Evolutionary conservation across 805 yeast species (phyloP).

Genomic region (Wickerhamiella galacta): DNA sequence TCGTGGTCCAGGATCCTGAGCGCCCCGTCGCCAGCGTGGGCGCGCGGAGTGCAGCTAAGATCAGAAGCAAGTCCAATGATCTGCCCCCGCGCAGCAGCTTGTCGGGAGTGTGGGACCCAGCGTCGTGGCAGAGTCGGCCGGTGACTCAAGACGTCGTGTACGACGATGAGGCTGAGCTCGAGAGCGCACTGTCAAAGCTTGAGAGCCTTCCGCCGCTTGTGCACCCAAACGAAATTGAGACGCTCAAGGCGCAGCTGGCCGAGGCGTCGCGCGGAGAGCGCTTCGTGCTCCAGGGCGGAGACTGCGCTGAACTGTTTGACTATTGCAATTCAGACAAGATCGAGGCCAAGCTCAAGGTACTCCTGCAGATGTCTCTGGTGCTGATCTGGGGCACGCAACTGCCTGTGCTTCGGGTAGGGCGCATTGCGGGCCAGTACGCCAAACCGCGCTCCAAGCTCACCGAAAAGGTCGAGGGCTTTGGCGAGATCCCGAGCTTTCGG

Average conservation of each 20-base stretch:
- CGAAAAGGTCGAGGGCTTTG: slow-evolving; percentile 25
- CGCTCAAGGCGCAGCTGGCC: slow-evolving; percentile 20
- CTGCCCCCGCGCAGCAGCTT: no score
- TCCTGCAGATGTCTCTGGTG: slow-evolving; percentile 28
- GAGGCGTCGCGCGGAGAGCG: slow-evolving; percentile 29
- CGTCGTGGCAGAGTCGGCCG: slow-evolving; percentile 29
- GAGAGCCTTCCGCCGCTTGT: slow-evolving; percentile 29
- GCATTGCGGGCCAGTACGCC: slow-evolving; percentile 31
- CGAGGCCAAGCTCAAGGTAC: slow-evolving; percentile 27
- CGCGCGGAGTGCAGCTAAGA: slow-evolving; percentile 24
- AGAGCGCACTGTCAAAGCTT: slow-evolving; percentile 25
- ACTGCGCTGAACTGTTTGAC: slow-evolving; percentile 30
- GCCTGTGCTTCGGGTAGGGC: slow-evolving; percentile 27
- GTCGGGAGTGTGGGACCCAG: slow-evolving; percentile 23
- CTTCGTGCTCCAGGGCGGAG: slow-evolving; percentile 30
- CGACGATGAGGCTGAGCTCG: slow-evolving; percentile 24
- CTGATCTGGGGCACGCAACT: slow-evolving; percentile 28
- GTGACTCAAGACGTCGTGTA: slow-evolving; percentile 29
- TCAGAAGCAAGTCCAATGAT: slow-evolving; percentile 23
- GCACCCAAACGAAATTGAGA: slow-evolving; percentile 24
- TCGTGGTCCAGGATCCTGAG: slow-evolving; percentile 21
- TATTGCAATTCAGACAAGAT: slow-evolving; percentile 26
- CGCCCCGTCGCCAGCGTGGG: slow-evolving; percentile 22
- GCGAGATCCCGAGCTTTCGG: slow-evolving; percentile 26
- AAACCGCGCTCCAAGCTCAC: slow-evolving; percentile 29